Percentiles rank a stretch among this genome's conserved stretches.
These are phyloP conservation scores for Mucor piriformis DNA, from an alignment of 371 early-diverging fungal species.

Conservation along the genomic window DNA sequence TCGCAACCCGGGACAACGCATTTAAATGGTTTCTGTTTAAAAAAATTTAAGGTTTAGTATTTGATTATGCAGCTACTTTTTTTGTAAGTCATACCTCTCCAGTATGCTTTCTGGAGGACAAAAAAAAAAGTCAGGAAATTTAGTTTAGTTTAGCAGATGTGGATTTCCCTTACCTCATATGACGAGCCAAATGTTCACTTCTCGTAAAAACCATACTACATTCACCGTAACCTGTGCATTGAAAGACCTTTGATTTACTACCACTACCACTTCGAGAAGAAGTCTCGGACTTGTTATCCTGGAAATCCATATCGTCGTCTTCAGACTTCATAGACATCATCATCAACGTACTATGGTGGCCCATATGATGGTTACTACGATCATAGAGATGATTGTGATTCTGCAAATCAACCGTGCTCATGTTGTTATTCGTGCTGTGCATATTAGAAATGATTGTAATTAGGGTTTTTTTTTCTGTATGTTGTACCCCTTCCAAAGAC, in stretches of 20 bases:
- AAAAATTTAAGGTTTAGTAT: not conserved
- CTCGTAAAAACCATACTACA: slow-evolving; percentile 60
- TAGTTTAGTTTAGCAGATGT: no score
- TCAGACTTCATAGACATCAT: slow-evolving; percentile 5
- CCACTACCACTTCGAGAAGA: slow-evolving; percentile 6
- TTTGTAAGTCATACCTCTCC: slow-evolving; percentile 42
- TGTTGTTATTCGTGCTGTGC: slow-evolving; percentile 3
- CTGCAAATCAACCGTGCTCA: slow-evolving; percentile 14
- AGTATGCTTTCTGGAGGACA: slow-evolving; percentile 49
- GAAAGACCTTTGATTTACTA: slow-evolving; percentile 34
- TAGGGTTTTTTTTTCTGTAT: not conserved
- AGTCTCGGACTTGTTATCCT: slow-evolving; percentile 13
- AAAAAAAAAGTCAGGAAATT: not conserved
- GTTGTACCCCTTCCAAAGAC: not conserved
- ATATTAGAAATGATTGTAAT: not conserved
- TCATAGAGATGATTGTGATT: slow-evolving; percentile 7
- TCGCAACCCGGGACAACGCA: slow-evolving; percentile 55
- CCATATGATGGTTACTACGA: not conserved
- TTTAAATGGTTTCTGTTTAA: slow-evolving; percentile 50
- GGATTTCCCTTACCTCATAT: slow-evolving; percentile 19
- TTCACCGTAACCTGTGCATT: slow-evolving; percentile 55
- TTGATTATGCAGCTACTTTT: not conserved
- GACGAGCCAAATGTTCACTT: slow-evolving; percentile 55
- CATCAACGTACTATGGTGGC: not conserved
- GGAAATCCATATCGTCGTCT: slow-evolving; percentile 15